Evolutionary conservation across 1,139 yeast species (phyloP).

Genomic region (Kodamaea plutei): DNA sequence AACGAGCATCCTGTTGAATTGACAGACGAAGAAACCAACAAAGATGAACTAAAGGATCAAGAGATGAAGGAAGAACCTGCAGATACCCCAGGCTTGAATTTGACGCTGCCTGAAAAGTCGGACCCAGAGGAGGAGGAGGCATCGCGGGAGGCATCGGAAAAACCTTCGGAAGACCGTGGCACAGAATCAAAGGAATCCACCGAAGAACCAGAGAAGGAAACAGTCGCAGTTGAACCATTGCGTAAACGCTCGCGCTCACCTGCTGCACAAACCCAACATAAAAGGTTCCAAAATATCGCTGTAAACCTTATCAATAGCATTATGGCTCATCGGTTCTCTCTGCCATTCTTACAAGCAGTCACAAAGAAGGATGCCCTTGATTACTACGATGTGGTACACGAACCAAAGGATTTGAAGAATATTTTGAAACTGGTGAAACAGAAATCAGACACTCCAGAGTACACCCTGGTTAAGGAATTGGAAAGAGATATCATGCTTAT

Average conservation of each 20-base stretch:
- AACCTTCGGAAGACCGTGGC: too few species aligned
- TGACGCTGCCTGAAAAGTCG: too few species aligned
- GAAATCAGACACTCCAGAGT: constrained; percentile 35
- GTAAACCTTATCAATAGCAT: constrained; percentile 60
- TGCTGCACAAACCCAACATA: constrained; percentile 28
- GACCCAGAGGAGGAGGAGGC: too few species aligned
- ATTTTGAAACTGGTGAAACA: constrained; percentile 53
- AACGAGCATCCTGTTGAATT: constrained; percentile 4
- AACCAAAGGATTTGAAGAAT: constrained; percentile 66
- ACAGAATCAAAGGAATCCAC: constrained; percentile 2
- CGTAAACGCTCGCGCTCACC: constrained; percentile 28
- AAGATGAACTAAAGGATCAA: background rate
- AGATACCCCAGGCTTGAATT: too few species aligned
- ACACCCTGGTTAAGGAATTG: constrained; percentile 55
- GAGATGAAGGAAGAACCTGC: constrained; percentile 5
- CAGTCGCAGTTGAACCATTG: constrained; percentile 1
- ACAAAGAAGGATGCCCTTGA: constrained; percentile 65
- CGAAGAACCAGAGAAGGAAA: background rate
- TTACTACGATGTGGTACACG: constrained; percentile 55
- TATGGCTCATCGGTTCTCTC: constrained; percentile 68
- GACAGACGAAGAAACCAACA: constrained; percentile 1
- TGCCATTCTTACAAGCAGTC: constrained; percentile 71
- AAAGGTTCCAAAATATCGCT: constrained; percentile 52
- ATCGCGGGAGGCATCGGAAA: too few species aligned
- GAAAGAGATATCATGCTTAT: constrained; percentile 69